Evolutionary conservation across 495 filamentous ascomycete genomes (phyloP), one percentile per base, ranked within the genome.

Genomic region (Penicillium coprophilum): DNA sequence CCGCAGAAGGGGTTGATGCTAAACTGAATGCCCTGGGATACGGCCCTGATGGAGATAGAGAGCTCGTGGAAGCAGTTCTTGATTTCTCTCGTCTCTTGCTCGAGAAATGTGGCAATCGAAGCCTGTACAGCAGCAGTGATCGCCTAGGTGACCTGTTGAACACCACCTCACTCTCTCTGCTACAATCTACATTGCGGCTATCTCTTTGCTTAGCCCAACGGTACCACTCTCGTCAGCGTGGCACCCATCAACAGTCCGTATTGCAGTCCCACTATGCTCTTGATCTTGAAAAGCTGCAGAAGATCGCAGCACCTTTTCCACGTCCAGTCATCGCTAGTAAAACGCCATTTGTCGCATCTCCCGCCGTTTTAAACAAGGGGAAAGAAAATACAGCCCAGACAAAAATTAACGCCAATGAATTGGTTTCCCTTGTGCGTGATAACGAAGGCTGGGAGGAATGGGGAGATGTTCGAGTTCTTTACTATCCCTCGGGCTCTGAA

Each of bases 61-160:
- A 89, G 62, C 80, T 99, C 53, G 71, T 96, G 51, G 88, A 92
- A 61, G 77, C 83, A 6, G 80, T 97, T 46, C 77, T 97, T 46
- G 77, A 82, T 31, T 99, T 99, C 69, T 96, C 92, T 27, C 81
- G 83, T 52, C 80, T 96, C 56, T 80, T 99, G 13, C 75, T 97
- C 38, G 89, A 97, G 68, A 94, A 94, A 67, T 97, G 95, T 77
- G 95, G 94, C 53, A 99, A 99, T 63, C 83, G 95, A 62, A 97
- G 93, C 75, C 82, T 99, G 46, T 99, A 99, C 67, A 87, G 84
- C 54, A 97, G 95, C 74, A 97, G 93, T 62, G 79, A 85, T 56
- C 89, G 92, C 53, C 76, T 99, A 32, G 90, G 90, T 60, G 86
- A 90, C 62, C 80, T 99, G 34, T 81, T 99, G 54, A 90, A 95